phyloP scores from a whole-genome alignment of 129 eudicot genomes.

The sunflower (Helianthus annuus) region HanXRQr2.0-SUNRISE NC_035442.2:37188881-37189380 shows the following conservation, averaged over 20 bases:
- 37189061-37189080: slow-evolving; percentile 16
- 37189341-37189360: slow-evolving; percentile 45
- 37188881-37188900: not conserved
- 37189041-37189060: slow-evolving; percentile 34
- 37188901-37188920: not conserved
- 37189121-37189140: slow-evolving; percentile 30
- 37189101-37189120: slow-evolving; percentile 35
- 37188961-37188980: slow-evolving; percentile 5
- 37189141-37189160: slow-evolving; percentile 56
- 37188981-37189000: slow-evolving; percentile 28
- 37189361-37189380: slow-evolving; percentile 75
- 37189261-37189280: slow-evolving; percentile 51
- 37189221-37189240: slow-evolving; percentile 54
- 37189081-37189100: slow-evolving; percentile 27
- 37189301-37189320: slow-evolving; percentile 55
- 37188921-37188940: slow-evolving; percentile 8
- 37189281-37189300: slow-evolving; percentile 68
- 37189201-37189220: slow-evolving; percentile 48
- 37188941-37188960: slow-evolving; percentile 22
- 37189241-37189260: slow-evolving; percentile 57
- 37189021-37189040: slow-evolving; percentile 31
- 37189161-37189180: slow-evolving; percentile 43
- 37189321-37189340: slow-evolving; percentile 64
- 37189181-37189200: slow-evolving; percentile 38
- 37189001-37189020: slow-evolving; percentile 38